phyloP scores from a whole-genome alignment of 1,284 basidiomycete species.

The Lentinula novae-zelandiae region DNA sequence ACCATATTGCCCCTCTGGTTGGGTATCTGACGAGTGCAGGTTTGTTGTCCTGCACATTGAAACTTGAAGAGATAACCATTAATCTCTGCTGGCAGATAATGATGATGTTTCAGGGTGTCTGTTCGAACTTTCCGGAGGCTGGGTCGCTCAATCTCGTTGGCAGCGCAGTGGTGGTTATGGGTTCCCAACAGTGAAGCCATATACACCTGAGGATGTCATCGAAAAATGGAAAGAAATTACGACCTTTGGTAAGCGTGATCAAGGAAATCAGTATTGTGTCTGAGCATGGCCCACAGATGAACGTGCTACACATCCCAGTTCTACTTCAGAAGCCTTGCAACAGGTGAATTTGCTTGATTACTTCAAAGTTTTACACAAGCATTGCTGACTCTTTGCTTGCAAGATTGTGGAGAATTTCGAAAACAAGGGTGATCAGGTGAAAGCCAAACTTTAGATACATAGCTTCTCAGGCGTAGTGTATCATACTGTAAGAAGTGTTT shows the following conservation, averaged over 20 bases:
- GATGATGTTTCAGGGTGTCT: conserved; percentile 72
- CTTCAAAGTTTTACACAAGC: neutral
- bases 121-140: conserved; percentile 91
- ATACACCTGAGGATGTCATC: conserved; percentile 77
- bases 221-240: conserved; percentile 82
- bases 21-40: conserved; percentile 86
- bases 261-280: neutral
- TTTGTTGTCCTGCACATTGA: conserved; percentile 19
- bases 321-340: conserved; percentile 70
- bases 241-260: conserved; percentile 62
- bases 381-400: neutral
- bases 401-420: conserved; percentile 80
- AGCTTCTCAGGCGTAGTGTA: neutral
- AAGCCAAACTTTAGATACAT: conserved; percentile 43
- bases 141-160: conserved; percentile 93
- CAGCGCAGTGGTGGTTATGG: conserved; percentile 85
- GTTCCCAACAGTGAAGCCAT: conserved; percentile 77
- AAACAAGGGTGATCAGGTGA: conserved; percentile 48
- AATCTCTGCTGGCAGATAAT: conserved; percentile 44
- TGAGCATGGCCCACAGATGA: conserved; percentile 45
- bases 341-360: conserved; percentile 38
- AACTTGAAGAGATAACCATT: neutral
- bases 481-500: neutral
- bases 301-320: conserved; percentile 74
- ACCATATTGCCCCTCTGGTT: conserved; percentile 89